phyloP scores from a whole-genome alignment of 768 basidiomycete species.

The Kwoniella mangroviensis region DNA sequence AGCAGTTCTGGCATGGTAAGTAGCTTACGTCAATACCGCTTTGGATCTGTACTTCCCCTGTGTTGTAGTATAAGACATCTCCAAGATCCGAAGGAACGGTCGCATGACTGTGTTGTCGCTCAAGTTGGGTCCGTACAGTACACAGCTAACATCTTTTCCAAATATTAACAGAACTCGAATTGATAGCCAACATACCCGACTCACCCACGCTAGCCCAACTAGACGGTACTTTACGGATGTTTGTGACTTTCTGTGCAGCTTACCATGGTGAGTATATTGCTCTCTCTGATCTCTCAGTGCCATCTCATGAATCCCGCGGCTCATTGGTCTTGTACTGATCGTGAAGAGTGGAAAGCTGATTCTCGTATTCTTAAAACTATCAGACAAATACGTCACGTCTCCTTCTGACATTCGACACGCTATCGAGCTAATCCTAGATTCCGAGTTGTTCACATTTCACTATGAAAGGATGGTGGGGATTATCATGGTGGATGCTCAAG shows the following conservation, averaged over 20 bases:
- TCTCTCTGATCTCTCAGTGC: too few species aligned
- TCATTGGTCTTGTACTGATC: too few species aligned
- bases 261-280: constrained; percentile 72
- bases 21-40: neutral
- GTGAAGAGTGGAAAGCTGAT: too few species aligned
- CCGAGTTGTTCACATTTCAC: constrained; percentile 87
- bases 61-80: neutral
- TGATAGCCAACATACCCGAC: constrained; percentile 71
- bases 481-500: constrained; percentile 70
- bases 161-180: constrained; percentile 74
- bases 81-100: neutral
- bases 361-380: neutral
- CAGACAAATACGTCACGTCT: constrained; percentile 83
- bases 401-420: constrained; percentile 84
- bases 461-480: constrained; percentile 89
- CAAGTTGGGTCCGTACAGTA: neutral
- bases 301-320: too few species aligned
- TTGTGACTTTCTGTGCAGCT: constrained; percentile 74
- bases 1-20: constrained; percentile 50
- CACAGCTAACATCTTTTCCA: neutral
- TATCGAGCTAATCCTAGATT: constrained; percentile 73
- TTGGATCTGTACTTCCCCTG: neutral
- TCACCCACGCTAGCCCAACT: constrained; percentile 71
- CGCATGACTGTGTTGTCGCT: neutral
- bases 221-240: constrained; percentile 77